Evolutionary conservation across 208 protist species (phyloP).

Genomic region (Novymonas esmeraldas): DNA sequence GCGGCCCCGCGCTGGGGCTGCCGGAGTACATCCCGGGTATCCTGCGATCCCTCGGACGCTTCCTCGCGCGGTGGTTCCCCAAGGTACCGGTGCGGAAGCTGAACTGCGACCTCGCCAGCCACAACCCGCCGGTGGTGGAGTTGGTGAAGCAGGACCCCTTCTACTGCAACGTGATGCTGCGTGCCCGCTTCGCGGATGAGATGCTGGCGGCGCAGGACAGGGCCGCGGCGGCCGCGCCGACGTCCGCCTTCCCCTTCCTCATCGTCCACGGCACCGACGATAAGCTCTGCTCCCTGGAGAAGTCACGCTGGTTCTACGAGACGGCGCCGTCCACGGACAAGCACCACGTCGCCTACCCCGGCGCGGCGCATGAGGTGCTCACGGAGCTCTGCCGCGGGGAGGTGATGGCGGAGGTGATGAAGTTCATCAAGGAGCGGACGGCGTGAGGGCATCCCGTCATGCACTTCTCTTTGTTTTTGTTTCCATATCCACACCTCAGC

Average conservation of each 20-base stretch:
- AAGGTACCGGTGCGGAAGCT: conserved; percentile 51
- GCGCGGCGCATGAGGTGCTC: conserved; percentile 63
- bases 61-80: conserved; percentile 39
- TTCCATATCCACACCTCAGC: neutral
- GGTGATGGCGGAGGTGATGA: conserved; percentile 58
- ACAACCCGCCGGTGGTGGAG: conserved; percentile 57
- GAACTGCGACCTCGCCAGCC: conserved; percentile 32
- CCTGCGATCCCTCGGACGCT: conserved; percentile 22
- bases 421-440: conserved; percentile 45
- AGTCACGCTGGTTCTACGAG: conserved; percentile 47
- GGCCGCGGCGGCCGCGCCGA: conserved; percentile 21
- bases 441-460: neutral
- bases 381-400: conserved; percentile 55
- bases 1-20: conserved; percentile 51
- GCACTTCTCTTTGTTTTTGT: neutral
- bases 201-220: conserved; percentile 50
- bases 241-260: conserved; percentile 54
- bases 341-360: conserved; percentile 43
- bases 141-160: conserved; percentile 67
- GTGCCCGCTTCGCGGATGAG: conserved; percentile 53
- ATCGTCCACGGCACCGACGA: conserved; percentile 71
- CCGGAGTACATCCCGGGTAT: conserved; percentile 16
- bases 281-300: conserved; percentile 39
- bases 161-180: conserved; percentile 38
- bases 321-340: conserved; percentile 53